phyloP scores from a whole-genome alignment of 805 yeast species.

The Candida verbasci region DNA sequence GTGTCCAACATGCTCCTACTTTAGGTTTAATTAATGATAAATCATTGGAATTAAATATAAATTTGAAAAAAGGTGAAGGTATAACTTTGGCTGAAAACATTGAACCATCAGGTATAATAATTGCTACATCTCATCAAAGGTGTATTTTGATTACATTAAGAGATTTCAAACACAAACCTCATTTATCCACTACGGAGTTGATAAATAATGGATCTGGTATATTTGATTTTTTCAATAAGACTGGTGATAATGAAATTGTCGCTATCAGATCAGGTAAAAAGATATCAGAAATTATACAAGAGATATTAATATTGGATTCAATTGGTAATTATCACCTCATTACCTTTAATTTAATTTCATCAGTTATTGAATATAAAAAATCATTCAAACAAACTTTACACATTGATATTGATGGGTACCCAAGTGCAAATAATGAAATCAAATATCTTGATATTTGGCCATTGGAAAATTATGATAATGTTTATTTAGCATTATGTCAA shows the following conservation, averaged over 20 bases:
- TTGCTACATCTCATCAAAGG: conserved; percentile 69
- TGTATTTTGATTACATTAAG: conserved; percentile 58
- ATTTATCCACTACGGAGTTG: conserved; percentile 32
- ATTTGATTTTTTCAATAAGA: conserved; percentile 4
- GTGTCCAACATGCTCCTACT: conserved; percentile 67
- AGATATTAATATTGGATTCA: conserved; percentile 42
- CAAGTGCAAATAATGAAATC: conserved; percentile 46
- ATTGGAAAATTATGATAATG: conserved; percentile 17
- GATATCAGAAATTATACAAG: conserved; percentile 42
- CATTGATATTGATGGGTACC: conserved; percentile 39
- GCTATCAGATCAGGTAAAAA: conserved; percentile 54
- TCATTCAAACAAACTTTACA: conserved; percentile 30
- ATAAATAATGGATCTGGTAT: conserved; percentile 13
- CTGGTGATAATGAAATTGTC: conserved; percentile 43
- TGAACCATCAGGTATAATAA: conserved; percentile 70
- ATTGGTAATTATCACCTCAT: conserved; percentile 35
- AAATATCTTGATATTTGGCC: conserved; percentile 61
- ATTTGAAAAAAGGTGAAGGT: conserved; percentile 46
- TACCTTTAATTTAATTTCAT: conserved; percentile 23
- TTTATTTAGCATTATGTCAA: conserved; percentile 38
- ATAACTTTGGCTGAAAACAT: conserved; percentile 54
- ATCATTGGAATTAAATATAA: conserved; percentile 38
- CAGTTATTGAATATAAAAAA: conserved; percentile 20
- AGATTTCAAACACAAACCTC: conserved; percentile 65
- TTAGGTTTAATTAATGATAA: conserved; percentile 50